Percentiles rank a stretch among this genome's conserved stretches.
Conservation (phyloP, 2,329 filamentous ascomycete genomes). For the Monosporascus sp. region DNA sequence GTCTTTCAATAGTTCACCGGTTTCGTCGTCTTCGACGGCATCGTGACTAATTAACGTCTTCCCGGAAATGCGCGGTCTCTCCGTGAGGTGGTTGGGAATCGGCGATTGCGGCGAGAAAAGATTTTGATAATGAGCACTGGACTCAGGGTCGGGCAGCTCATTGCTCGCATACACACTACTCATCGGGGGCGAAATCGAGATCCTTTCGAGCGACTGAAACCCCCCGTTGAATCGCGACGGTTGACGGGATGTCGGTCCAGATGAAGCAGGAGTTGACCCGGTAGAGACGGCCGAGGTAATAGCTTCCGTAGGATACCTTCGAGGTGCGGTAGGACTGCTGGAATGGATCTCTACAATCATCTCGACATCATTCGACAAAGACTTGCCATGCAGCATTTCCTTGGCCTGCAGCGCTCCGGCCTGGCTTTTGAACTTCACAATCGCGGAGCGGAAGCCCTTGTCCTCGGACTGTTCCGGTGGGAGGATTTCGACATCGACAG, state of each 20-base stretch:
- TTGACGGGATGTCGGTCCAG: constrained; percentile 45
- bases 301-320: constrained; percentile 50
- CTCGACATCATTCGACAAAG: constrained; percentile 45
- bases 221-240: constrained; percentile 56
- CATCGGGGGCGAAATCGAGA: constrained; percentile 58
- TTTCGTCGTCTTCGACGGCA: constrained; percentile 65
- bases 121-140: constrained; percentile 50
- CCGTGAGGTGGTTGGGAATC: constrained; percentile 64
- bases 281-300: constrained; percentile 35
- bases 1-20: constrained; percentile 66
- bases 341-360: constrained; percentile 59
- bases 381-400: constrained; percentile 52
- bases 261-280: constrained; percentile 38
- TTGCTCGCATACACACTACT: constrained; percentile 49
- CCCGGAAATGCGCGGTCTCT: constrained; percentile 55
- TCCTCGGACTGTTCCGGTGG: constrained; percentile 46
- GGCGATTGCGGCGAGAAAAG: constrained; percentile 72
- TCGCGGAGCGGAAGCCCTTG: constrained; percentile 44
- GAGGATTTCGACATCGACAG: constrained; percentile 47
- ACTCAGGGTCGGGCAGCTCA: constrained; percentile 56
- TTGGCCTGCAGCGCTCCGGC: constrained; percentile 53
- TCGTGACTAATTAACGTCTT: constrained; percentile 70
- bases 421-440: constrained; percentile 49
- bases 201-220: constrained; percentile 58
- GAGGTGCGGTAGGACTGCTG: constrained; percentile 31